Evolutionary conservation across 2,329 filamentous ascomycete species (phyloP), one percentile per base, ranked within the genome.

Genomic region (Ophiostoma montium): DNA sequence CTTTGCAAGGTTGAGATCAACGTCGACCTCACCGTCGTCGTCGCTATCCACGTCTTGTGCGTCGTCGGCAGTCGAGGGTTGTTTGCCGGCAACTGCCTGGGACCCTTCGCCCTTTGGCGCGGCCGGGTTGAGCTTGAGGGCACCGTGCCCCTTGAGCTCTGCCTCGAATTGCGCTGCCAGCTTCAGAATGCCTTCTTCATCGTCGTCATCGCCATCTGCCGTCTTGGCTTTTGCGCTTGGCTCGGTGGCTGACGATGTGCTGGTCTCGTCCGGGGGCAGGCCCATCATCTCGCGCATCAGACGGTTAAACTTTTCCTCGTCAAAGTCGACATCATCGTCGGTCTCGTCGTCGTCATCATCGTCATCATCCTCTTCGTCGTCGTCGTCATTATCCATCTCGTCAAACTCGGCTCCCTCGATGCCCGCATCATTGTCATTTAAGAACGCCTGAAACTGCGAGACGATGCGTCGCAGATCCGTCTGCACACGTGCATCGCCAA

Each of bases 271-370:
- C 10, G 64, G 57, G 23, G 72, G 70, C 41, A 80, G 70, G 0
- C 85, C 86, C 82, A 92, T 89, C 81, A 94, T 89, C 60, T 94
- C 85, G 52, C 80, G 78, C 86, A 98, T 95, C 74, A 95, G 87
- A 48, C 70, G 76, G 9, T 83, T 74, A 57, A 95, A 95, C 48
- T 90, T 83, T 33, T 81, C 78, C 62, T 96, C 89, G 55, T 94
- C 80, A 56, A 94, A 90, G 50, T 80, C 83, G 6, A 85, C 78
- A 42, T 84, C 82, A 56, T 82, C 76, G 19, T 81, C 77, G 52
- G 74, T 77, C 46, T 68, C 72, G 4, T 65, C 67, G n/a, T 72
- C 72, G 1, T 74, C 61, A 15, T 74, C 71, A 8, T 73, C 73
- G 15, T 74, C 70, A 9, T 74, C 73, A 5, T 64, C 64, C 11